A percentile compares a stretch with the other conserved stretches of the same genome.
These are phyloP conservation scores for Sugiyamaella novakii DNA, from an alignment of 1,139 yeast genomes.

Conservation along the genomic window DNA sequence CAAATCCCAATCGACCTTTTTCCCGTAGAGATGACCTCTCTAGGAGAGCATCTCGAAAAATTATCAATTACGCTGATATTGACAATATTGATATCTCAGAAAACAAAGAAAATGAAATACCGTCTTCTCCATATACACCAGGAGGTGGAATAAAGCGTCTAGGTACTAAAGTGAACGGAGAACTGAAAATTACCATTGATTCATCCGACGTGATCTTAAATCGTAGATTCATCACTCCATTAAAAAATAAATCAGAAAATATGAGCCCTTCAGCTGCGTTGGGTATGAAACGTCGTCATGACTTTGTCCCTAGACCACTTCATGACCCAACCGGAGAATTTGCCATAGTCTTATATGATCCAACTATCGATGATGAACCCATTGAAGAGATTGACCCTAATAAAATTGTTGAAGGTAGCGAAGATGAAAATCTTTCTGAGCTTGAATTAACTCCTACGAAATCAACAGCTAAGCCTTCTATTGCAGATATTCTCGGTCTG, in stretches of 20 bases:
- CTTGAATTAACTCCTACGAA: neutral
- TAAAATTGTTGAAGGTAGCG: slow-evolving; percentile 22
- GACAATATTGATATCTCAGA: slow-evolving; percentile 12
- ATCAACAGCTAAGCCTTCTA: slow-evolving; percentile 46
- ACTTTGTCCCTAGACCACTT: slow-evolving; percentile 80
- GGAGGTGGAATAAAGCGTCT: slow-evolving; percentile 18
- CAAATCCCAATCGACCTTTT: slow-evolving; percentile 8
- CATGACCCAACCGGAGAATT: slow-evolving; percentile 93
- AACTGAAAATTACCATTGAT: slow-evolving; percentile 18
- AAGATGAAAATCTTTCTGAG: slow-evolving; percentile 15
- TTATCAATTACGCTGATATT: slow-evolving; percentile 28
- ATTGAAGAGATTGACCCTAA: slow-evolving; percentile 25
- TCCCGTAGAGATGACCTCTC: slow-evolving; percentile 22
- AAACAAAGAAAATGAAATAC: slow-evolving; percentile 20
- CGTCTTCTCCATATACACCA: slow-evolving; percentile 9
- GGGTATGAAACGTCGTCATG: slow-evolving; percentile 73
- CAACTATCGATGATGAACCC: slow-evolving; percentile 67
- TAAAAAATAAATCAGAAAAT: slow-evolving; percentile 39
- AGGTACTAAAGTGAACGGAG: slow-evolving; percentile 22
- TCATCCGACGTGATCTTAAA: slow-evolving; percentile 32
- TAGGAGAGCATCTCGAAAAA: slow-evolving; percentile 24
- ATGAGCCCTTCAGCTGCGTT: slow-evolving; percentile 69
- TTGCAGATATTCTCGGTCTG: slow-evolving; percentile 83
- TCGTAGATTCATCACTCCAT: slow-evolving; percentile 44
- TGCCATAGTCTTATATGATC: slow-evolving; percentile 94